These are phyloP conservation scores for Phytophthora quininea DNA, from an alignment of 352 stramenopile species.

Conservation along the genomic window DNA sequence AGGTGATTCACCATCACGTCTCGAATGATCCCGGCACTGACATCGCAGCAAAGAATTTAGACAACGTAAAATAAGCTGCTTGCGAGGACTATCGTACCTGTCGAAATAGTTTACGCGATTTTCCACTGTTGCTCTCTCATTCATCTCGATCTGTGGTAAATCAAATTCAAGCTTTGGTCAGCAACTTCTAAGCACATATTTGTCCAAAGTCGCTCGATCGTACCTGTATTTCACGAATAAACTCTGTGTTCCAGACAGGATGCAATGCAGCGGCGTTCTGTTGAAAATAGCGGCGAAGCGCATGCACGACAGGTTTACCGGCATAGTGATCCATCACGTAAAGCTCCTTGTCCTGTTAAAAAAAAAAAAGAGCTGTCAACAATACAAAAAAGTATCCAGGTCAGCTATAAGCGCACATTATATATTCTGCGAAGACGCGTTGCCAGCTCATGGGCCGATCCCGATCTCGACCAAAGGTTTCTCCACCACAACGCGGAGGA, in stretches of 20 bases:
- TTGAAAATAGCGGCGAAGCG: slow-evolving; percentile 56
- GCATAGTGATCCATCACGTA: slow-evolving; percentile 90
- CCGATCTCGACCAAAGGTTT: slow-evolving; percentile 76
- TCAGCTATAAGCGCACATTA: slow-evolving; percentile 18
- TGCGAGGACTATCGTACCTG: slow-evolving; percentile 33
- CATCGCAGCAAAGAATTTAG: not conserved
- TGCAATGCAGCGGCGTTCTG: slow-evolving; percentile 45
- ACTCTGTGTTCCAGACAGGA: slow-evolving; percentile 34
- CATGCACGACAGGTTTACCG: slow-evolving; percentile 73
- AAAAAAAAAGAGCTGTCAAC: not conserved
- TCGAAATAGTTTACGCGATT: slow-evolving; percentile 75
- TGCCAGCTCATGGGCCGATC: slow-evolving; percentile 54
- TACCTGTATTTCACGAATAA: slow-evolving; percentile 33
- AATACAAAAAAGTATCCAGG: not conserved
- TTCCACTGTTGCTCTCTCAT: slow-evolving; percentile 67
- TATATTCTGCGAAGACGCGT: slow-evolving; percentile 44
- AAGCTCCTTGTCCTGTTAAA: slow-evolving; percentile 62
- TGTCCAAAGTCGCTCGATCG: not conserved
- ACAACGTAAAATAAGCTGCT: not conserved
- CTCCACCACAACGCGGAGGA: slow-evolving; percentile 78
- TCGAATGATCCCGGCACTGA: slow-evolving; percentile 72
- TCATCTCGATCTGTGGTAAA: slow-evolving; percentile 60
- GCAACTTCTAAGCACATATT: not conserved
- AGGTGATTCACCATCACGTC: slow-evolving; percentile 88
- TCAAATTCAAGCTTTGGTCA: not conserved